Percentiles rank a stretch among this genome's conserved stretches.
Evolutionary conservation across 345 rosid species (phyloP).

Genomic region (Eucalyptus curtisii): DNA sequence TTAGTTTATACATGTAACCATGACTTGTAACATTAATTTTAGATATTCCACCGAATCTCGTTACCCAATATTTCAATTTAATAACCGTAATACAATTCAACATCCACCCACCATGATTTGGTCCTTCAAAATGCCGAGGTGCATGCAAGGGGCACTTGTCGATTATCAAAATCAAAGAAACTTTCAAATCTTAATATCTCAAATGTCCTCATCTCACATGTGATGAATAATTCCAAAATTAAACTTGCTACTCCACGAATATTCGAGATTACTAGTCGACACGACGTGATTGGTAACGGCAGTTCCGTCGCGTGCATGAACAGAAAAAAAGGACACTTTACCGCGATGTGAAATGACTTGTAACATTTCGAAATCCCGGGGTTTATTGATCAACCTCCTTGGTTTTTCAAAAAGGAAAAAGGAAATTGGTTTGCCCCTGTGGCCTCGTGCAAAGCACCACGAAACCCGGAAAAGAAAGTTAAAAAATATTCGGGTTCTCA

Average conservation of each 20-base stretch:
- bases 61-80: fast-evolving
- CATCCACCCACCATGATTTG: not conserved
- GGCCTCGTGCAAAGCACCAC: not conserved
- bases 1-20: not conserved
- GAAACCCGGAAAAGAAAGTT: not conserved
- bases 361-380: not conserved
- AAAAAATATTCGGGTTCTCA: not conserved
- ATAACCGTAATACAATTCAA: not conserved
- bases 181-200: not conserved
- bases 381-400: no score
- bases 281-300: fast-evolving
- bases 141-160: fast-evolving
- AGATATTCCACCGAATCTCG: fast-evolving
- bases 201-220: fast-evolving
- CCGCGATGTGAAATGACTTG: not conserved
- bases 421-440: not conserved
- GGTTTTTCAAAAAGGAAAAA: no score
- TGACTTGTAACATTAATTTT: not conserved
- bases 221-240: not conserved
- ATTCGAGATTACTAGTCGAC: fast-evolving
- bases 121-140: not conserved
- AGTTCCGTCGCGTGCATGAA: fast-evolving
- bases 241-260: no score
- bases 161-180: not conserved
- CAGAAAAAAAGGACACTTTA: not conserved